Percentiles rank a stretch among this genome's conserved stretches.
phyloP scores from a whole-genome alignment of 495 filamentous ascomycete genomes.

The Amniculicola lignicola region DNA sequence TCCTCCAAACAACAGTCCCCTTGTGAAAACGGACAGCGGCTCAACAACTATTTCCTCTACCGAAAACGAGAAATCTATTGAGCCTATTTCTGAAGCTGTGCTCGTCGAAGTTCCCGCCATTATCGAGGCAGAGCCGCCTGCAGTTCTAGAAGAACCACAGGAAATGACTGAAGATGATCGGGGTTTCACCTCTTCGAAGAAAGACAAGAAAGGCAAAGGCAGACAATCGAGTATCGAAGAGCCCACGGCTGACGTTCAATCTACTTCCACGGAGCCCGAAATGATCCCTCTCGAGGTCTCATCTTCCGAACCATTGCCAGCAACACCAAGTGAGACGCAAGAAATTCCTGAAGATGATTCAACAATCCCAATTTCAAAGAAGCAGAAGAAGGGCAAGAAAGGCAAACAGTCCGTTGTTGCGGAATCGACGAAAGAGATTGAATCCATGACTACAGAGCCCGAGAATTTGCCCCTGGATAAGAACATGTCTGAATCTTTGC shows the following conservation, averaged over 20 bases:
- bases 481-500: too few species aligned
- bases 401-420: conserved; percentile 10
- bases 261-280: background rate
- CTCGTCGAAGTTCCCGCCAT: too few species aligned
- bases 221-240: conserved; percentile 14
- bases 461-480: too few species aligned
- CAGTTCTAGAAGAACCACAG: conserved; percentile 6
- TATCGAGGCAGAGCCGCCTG: background rate
- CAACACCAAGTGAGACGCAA: too few species aligned
- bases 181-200: conserved; percentile 11
- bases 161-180: conserved; percentile 11
- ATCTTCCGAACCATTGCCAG: too few species aligned
- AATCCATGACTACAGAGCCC: too few species aligned
- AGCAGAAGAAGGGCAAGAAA: conserved; percentile 23
- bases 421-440: conserved; percentile 7
- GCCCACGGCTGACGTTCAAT: background rate
- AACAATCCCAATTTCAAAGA: background rate
- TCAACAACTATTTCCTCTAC: background rate
- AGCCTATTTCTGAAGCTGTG: background rate
- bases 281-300: too few species aligned
- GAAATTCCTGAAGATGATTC: background rate
- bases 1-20: too few species aligned
- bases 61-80: background rate
- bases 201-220: conserved; percentile 22
- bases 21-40: background rate